Evolutionary conservation across 192 early-diverging fungal species (phyloP).

Genomic region (Phlyctochytrium bullatum): DNA sequence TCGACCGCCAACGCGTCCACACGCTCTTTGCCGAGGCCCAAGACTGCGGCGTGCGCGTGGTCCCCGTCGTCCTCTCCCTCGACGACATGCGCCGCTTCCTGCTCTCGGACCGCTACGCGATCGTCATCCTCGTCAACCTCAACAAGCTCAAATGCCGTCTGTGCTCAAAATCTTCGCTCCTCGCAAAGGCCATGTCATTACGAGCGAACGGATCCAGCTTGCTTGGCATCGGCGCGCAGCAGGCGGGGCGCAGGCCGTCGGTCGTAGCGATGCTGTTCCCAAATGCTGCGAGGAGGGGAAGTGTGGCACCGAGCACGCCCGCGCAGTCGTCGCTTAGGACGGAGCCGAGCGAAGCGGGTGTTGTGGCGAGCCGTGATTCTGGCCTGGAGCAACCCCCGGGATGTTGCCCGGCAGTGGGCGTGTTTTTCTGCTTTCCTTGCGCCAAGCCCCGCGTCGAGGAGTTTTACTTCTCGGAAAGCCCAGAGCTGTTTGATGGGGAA

Average conservation of each 20-base stretch:
- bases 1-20: slow-evolving; percentile 72
- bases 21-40: slow-evolving; percentile 74
- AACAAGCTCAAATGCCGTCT: slow-evolving; percentile 52
- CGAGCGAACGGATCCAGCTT: not conserved
- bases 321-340: no score
- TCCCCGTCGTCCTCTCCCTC: slow-evolving; percentile 70
- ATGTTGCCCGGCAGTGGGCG: no score
- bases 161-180: slow-evolving; percentile 38
- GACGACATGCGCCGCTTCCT: slow-evolving; percentile 86
- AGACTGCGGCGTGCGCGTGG: slow-evolving; percentile 66
- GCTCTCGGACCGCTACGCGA: slow-evolving; percentile 68
- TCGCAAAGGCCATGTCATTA: not conserved
- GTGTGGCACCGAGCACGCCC: no score
- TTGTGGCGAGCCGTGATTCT: no score
- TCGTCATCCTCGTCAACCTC: slow-evolving; percentile 79
- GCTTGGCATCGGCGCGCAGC: not conserved
- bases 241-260: not conserved
- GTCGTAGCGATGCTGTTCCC: not conserved
- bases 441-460: no score
- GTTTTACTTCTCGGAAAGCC: no score
- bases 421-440: no score
- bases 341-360: no score
- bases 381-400: no score
- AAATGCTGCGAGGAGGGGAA: not conserved
- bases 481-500: no score